Conservation (phyloP, 2,329 filamentous ascomycete species). For the Fusarium albosuccineum region DNA sequence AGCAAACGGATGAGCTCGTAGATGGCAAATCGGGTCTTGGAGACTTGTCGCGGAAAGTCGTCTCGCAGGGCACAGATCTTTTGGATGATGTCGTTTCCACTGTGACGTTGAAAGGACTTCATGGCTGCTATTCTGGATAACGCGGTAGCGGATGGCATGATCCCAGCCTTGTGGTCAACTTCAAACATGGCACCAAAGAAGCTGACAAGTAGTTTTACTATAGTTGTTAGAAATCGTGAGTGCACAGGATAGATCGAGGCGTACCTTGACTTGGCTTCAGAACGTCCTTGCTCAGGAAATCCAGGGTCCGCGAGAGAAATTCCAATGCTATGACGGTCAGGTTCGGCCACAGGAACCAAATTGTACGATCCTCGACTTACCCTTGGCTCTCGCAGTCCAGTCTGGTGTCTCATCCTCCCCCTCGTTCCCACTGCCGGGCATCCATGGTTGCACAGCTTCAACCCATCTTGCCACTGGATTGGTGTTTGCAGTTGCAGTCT, state of each 20-base stretch:
- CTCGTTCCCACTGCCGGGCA: constrained; percentile 58
- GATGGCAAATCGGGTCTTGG: constrained; percentile 65
- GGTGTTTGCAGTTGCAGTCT: constrained; percentile 57
- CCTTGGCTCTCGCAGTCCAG: constrained; percentile 67
- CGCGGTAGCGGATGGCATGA: constrained; percentile 66
- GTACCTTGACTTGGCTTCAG: constrained; percentile 65
- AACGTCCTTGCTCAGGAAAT: constrained; percentile 59
- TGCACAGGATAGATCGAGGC: not conserved
- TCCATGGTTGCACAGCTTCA: constrained; percentile 67
- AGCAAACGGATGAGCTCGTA: constrained; percentile 63
- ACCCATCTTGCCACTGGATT: constrained; percentile 67
- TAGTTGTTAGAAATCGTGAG: constrained; percentile 17
- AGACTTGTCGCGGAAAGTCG: constrained; percentile 67
- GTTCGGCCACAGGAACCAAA: not conserved
- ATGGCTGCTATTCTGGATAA: constrained; percentile 63
- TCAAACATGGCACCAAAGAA: constrained; percentile 72
- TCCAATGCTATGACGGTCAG: constrained; percentile 59
- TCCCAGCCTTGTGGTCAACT: constrained; percentile 70
- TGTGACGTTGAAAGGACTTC: constrained; percentile 64
- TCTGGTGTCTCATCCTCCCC: constrained; percentile 60
- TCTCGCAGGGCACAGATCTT: constrained; percentile 65
- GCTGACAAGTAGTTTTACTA: constrained; percentile 61
- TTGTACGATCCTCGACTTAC: constrained; percentile 45
- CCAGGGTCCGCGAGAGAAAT: constrained; percentile 68
- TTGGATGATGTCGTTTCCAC: constrained; percentile 62